These are phyloP conservation scores for Daldinia concentrica DNA, from an alignment of 495 filamentous ascomycete species.

Conservation along the genomic window DNA sequence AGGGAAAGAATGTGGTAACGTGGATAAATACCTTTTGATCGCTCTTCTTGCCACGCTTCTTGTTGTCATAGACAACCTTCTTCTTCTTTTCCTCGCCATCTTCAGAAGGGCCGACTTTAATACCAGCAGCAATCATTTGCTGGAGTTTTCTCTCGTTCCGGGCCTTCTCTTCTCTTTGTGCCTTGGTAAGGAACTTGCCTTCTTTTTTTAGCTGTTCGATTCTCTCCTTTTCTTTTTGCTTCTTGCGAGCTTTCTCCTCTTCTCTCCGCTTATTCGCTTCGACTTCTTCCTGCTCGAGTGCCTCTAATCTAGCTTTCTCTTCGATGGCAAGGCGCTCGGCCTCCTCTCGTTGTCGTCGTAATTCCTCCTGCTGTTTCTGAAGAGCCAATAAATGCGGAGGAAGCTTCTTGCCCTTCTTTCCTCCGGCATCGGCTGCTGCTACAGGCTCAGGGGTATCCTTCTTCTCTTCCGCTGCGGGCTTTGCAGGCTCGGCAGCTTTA, in stretches of 20 bases:
- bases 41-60: conserved; percentile 76
- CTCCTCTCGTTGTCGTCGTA: conserved; percentile 79
- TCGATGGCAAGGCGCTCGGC: conserved; percentile 72
- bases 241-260: conserved; percentile 82
- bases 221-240: conserved; percentile 94
- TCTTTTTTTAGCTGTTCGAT: conserved; percentile 95
- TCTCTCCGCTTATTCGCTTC: conserved; percentile 61
- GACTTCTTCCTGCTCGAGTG: conserved; percentile 68
- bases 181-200: conserved; percentile 94
- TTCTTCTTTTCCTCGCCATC: conserved; percentile 74
- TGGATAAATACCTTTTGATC: conserved; percentile 71
- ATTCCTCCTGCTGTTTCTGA: conserved; percentile 91
- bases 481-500: conserved; percentile 60
- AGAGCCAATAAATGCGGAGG: conserved; percentile 80
- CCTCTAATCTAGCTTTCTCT: conserved; percentile 76
- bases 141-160: conserved; percentile 86
- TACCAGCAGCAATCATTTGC: conserved; percentile 92
- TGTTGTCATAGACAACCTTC: conserved; percentile 74
- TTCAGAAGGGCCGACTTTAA: conserved; percentile 79
- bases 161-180: conserved; percentile 86
- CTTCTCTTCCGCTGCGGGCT: conserved; percentile 58
- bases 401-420: conserved; percentile 92
- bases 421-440: conserved; percentile 60
- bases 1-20: background rate
- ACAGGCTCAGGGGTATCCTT: conserved; percentile 54